These are phyloP conservation scores for Monosporascus sp. DNA, from an alignment of 2,329 filamentous ascomycete species.

Conservation along the genomic window DNA sequence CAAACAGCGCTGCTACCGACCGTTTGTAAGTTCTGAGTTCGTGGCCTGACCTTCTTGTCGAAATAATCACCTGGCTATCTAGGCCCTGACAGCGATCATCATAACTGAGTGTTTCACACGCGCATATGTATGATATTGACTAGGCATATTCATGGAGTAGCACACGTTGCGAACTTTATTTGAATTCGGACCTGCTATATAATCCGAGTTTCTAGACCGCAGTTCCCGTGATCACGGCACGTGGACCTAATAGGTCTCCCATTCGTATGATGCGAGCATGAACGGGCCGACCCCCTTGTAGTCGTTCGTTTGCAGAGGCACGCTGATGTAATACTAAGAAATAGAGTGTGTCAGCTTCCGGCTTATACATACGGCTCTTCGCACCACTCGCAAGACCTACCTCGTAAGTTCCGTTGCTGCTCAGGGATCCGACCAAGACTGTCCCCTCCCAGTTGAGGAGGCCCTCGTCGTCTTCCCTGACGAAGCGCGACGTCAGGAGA, in stretches of 20 bases:
- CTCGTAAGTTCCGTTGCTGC: slow-evolving; percentile 41
- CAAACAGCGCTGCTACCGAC: too few species aligned
- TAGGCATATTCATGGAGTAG: too few species aligned
- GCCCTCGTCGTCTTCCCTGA: slow-evolving; percentile 39
- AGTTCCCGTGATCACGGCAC: too few species aligned
- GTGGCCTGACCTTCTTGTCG: too few species aligned
- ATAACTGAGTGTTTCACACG: too few species aligned
- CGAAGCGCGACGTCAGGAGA: slow-evolving; percentile 38
- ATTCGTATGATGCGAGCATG: slow-evolving; percentile 32
- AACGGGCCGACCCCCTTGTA: slow-evolving; percentile 34
- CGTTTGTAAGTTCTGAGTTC: too few species aligned
- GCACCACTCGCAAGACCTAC: slow-evolving; percentile 24
- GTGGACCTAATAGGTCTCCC: slow-evolving; percentile 11
- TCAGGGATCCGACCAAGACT: slow-evolving; percentile 44
- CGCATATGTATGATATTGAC: too few species aligned
- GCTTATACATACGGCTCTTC: background rate
- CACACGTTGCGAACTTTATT: too few species aligned
- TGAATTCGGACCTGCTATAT: too few species aligned
- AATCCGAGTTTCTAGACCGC: too few species aligned
- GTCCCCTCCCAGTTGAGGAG: slow-evolving; percentile 46
- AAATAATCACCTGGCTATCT: too few species aligned
- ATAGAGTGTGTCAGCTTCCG: slow-evolving; percentile 1
- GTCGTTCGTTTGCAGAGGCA: slow-evolving; percentile 31
- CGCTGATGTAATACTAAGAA: slow-evolving; percentile 35
- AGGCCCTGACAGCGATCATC: too few species aligned